phyloP scores from a whole-genome alignment of 805 yeast species.

The Zygotorulaspora florentina region DNA sequence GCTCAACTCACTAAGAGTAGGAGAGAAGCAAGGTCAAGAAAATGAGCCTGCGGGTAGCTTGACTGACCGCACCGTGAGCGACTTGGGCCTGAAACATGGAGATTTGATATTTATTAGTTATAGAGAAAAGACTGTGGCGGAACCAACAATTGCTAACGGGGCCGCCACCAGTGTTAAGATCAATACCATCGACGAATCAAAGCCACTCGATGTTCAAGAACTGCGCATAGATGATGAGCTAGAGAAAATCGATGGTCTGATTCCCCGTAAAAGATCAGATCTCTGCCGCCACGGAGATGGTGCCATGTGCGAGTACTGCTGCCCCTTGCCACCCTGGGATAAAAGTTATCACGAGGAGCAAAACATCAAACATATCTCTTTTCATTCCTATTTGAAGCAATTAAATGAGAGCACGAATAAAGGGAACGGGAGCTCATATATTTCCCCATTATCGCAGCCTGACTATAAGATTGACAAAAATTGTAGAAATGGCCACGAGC shows the following conservation, averaged over 20 bases:
- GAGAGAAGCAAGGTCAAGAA: constrained; percentile 27
- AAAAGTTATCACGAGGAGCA: constrained; percentile 65
- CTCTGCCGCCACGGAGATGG: constrained; percentile 84
- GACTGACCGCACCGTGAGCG: constrained; percentile 32
- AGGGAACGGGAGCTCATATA: constrained; percentile 58
- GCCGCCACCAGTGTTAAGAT: constrained; percentile 10
- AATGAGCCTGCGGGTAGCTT: constrained; percentile 27
- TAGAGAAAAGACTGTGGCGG: constrained; percentile 12
- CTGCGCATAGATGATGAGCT: constrained; percentile 62
- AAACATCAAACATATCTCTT: constrained; percentile 82
- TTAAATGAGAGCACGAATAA: constrained; percentile 61
- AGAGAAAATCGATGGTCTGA: constrained; percentile 67
- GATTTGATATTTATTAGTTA: constrained; percentile 50
- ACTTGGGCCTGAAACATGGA: constrained; percentile 56
- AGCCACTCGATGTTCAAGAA: constrained; percentile 42
- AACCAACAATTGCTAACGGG: not conserved
- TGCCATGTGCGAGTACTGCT: constrained; percentile 98
- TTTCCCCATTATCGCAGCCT: constrained; percentile 74
- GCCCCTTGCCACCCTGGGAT: constrained; percentile 96
- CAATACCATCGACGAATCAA: not conserved
- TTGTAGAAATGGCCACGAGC: constrained; percentile 79
- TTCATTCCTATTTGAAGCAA: constrained; percentile 76
- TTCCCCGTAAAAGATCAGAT: constrained; percentile 53
- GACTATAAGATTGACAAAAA: constrained; percentile 54
- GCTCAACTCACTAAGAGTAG: constrained; percentile 25